A percentile compares a stretch with the other conserved stretches of the same genome.
Evolutionary conservation across 106 monocot genomes (phyloP).

Genomic region (Xerophyta viscosa): DNA sequence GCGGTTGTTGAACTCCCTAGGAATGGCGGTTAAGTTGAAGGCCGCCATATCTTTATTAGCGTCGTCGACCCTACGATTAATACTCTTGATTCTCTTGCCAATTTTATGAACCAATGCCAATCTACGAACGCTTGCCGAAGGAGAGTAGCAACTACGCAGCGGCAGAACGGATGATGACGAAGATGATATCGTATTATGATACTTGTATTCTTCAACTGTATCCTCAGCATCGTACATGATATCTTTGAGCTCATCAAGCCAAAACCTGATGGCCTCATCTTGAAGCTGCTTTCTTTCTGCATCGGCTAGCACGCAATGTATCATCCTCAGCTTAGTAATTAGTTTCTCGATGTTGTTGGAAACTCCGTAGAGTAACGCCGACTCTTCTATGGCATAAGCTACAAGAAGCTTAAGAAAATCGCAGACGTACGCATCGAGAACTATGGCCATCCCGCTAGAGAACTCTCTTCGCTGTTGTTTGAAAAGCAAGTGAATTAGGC

Average conservation of each 20-base stretch:
- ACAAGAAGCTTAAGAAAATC: neutral
- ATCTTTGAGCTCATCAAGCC: conserved; percentile 16
- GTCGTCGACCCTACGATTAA: conserved; percentile 2
- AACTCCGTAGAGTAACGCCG: neutral
- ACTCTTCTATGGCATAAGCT: neutral
- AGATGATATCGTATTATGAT: neutral
- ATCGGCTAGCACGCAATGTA: neutral
- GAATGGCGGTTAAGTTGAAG: conserved; percentile 6
- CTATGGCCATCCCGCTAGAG: neutral
- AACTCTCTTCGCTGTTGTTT: too few relatives aligned
- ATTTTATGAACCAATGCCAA: neutral
- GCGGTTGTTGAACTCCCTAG: neutral
- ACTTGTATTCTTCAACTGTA: conserved; percentile 17
- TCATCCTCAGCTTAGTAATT: neutral
- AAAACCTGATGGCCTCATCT: neutral
- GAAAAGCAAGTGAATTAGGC: too few relatives aligned
- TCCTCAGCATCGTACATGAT: conserved; percentile 24
- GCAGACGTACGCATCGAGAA: neutral
- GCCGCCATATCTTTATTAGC: conserved; percentile 3
- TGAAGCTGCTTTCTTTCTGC: neutral
- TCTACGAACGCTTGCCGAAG: neutral
- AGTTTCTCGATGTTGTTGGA: neutral
- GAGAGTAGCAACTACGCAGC: neutral
- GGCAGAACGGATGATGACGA: neutral
- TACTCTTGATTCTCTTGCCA: neutral